Evolutionary conservation across 192 early-diverging fungal genomes (phyloP).

Genomic region (Podila clonocystis): DNA sequence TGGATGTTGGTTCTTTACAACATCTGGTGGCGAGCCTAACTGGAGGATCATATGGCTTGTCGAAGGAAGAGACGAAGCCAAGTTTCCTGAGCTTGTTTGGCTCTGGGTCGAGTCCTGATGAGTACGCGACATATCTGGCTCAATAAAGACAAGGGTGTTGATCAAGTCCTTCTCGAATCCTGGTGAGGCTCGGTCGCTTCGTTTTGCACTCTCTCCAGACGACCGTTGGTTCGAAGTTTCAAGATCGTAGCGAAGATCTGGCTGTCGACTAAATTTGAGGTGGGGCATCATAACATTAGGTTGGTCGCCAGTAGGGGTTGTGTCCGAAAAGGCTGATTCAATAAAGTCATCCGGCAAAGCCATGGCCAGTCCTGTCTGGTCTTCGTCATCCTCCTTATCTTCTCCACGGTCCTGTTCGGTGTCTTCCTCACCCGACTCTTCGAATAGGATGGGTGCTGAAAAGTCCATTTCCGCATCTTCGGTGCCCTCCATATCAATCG

Average conservation of each 20-base stretch:
- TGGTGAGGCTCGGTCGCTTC: constrained; percentile 29
- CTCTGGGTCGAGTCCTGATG: constrained; percentile 10
- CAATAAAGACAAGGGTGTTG: constrained; percentile 48
- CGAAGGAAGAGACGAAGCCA: constrained; percentile 37
- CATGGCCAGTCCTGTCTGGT: constrained; percentile 33
- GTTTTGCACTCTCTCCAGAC: constrained; percentile 7
- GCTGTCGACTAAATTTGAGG: constrained; percentile 20
- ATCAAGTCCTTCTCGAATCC: constrained; percentile 20
- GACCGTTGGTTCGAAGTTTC: constrained; percentile 7
- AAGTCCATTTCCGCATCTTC: constrained; percentile 54
- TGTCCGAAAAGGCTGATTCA: constrained; percentile 19
- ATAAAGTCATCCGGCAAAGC: constrained; percentile 48
- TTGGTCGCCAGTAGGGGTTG: constrained; percentile 22
- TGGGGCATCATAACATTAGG: constrained; percentile 29
- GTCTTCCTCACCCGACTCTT: constrained; percentile 40
- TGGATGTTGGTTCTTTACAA: constrained; percentile 2
- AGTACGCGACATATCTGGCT: constrained; percentile 19
- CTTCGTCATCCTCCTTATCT: constrained; percentile 12
- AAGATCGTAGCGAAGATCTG: constrained; percentile 24
- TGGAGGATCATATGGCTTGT: constrained; percentile 29
- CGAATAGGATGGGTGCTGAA: constrained; percentile 49
- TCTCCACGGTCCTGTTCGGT: neutral
- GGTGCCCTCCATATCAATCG: constrained; percentile 51
- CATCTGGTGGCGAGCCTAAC: neutral
- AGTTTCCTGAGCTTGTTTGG: neutral